phyloP scores from a whole-genome alignment of 495 filamentous ascomycete genomes.

The Glarea lozoyensis region DNA sequence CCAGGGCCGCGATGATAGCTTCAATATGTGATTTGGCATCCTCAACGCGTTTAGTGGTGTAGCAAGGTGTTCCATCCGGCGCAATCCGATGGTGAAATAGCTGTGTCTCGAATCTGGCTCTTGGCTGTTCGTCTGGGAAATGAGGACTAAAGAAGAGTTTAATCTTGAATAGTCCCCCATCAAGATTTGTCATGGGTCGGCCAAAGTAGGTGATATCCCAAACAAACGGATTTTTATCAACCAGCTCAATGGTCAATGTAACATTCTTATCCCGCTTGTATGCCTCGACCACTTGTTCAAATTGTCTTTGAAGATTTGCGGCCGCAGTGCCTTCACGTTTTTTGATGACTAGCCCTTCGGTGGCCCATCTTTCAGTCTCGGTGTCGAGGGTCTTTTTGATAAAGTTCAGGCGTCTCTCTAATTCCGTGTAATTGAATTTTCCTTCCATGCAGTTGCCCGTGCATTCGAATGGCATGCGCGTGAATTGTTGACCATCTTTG shows the following conservation, averaged over 20 bases:
- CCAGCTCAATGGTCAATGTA: slow-evolving; percentile 64
- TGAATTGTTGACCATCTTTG: slow-evolving; percentile 53
- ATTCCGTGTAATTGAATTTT: slow-evolving; percentile 70
- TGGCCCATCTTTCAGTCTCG: slow-evolving; percentile 65
- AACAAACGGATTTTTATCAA: slow-evolving; percentile 61
- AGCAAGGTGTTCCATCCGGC: slow-evolving; percentile 69
- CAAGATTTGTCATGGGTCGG: slow-evolving; percentile 84
- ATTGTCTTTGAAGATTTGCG: slow-evolving; percentile 72
- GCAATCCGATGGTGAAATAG: slow-evolving; percentile 89
- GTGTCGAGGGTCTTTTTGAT: slow-evolving; percentile 60
- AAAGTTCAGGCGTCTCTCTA: slow-evolving; percentile 56
- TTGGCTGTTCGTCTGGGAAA: slow-evolving; percentile 87
- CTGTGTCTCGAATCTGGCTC: slow-evolving; percentile 68
- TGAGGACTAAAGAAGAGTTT: slow-evolving; percentile 74
- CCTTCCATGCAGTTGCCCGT: slow-evolving; percentile 77
- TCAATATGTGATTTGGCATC: slow-evolving; percentile 81
- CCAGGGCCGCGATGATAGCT: slow-evolving; percentile 71
- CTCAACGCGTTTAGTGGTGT: slow-evolving; percentile 62
- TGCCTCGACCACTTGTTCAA: slow-evolving; percentile 69
- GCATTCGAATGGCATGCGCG: slow-evolving; percentile 78
- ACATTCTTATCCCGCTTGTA: slow-evolving; percentile 59
- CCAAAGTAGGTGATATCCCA: slow-evolving; percentile 76
- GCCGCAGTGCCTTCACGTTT: slow-evolving; percentile 65
- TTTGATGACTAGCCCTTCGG: slow-evolving; percentile 53
- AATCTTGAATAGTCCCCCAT: slow-evolving; percentile 83